Percentiles rank a stretch among this genome's conserved stretches.
These are phyloP conservation scores for Thermochaetoides dissita DNA, from an alignment of 2,329 filamentous ascomycete genomes.

Conservation along the genomic window DNA sequence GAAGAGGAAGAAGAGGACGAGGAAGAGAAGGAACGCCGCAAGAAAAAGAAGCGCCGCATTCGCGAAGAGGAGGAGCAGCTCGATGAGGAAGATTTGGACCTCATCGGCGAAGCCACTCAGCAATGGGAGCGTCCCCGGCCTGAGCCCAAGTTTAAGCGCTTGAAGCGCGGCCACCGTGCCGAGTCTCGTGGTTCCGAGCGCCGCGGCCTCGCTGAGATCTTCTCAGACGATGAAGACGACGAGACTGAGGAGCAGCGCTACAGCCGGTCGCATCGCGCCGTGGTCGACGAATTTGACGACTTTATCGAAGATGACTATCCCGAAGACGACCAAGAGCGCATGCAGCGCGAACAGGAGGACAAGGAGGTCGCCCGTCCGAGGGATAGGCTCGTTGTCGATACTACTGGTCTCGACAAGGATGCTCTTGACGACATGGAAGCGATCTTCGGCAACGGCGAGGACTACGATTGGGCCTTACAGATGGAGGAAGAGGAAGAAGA, in stretches of 20 bases:
- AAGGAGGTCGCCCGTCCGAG: constrained; percentile 74
- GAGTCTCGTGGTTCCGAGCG: constrained; percentile 49
- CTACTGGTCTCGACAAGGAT: constrained; percentile 76
- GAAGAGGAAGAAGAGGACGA: constrained; percentile 51
- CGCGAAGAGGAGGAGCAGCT: constrained; percentile 72
- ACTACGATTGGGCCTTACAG: constrained; percentile 89
- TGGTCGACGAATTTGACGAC: constrained; percentile 73
- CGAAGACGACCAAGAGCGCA: constrained; percentile 66
- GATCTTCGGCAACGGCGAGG: constrained; percentile 89
- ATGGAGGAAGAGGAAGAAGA: constrained; percentile 78
- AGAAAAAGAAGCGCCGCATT: constrained; percentile 63
- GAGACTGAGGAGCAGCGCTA: constrained; percentile 41
- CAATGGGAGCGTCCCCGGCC: constrained; percentile 52
- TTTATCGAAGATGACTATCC: constrained; percentile 97
- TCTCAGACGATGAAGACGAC: constrained; percentile 85
- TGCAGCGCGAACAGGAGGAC: constrained; percentile 60
- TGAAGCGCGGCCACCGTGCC: constrained; percentile 79
- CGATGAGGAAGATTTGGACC: constrained; percentile 89
- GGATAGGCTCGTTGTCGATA: constrained; percentile 58
- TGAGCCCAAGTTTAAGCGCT: constrained; percentile 86
- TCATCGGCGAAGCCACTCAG: constrained; percentile 73
- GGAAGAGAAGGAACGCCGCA: constrained; percentile 40
- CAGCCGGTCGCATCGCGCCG: constrained; percentile 40
- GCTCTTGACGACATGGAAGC: constrained; percentile 90
- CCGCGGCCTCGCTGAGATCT: constrained; percentile 78